Evolutionary conservation across 352 stramenopile species (phyloP), one percentile per base, ranked within the genome.

Genomic region (Globisporangium yorkense): DNA sequence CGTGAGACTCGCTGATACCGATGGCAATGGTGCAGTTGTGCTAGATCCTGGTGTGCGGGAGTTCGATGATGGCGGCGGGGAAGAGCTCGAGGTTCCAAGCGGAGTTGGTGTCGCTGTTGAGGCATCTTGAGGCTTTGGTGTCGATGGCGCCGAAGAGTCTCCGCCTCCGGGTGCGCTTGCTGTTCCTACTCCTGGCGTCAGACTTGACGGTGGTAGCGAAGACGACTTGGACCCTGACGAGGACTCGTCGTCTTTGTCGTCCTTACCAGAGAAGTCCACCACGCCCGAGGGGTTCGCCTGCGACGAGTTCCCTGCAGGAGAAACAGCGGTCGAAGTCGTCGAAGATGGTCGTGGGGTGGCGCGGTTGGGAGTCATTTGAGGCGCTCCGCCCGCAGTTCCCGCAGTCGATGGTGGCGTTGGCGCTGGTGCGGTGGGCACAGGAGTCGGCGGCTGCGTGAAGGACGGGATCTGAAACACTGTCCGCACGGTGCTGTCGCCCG

Each of bases 401-500:
- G 18, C 29, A 31, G 54, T 37, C 18, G 57, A n/a, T 2, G 43
- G n/a, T 20, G 51, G 57, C 7, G 57, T 56, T 21, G 50, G 40
- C 10, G 53, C n/a, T 10, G 53, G 53, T 10, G 53, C 16, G 15
- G 24, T 33, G 41, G 40, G 21, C 9, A 18, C 12, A 13, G 53
- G 57, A 15, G 49, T 50, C 15, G 57, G 51, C 0, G 43, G 10
- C 16, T 31, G 57, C 20, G 51, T 54, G 40, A 45, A 15, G 1
- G 50, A 44, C 10, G 51, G 37, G 31, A 63, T 7, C 5, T 27
- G 31, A 10, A 54, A 20, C 9, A 57, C 35, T 5, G 29, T 63
- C 35, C 51, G 49, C 13, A 57, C 29, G 10, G 57, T 51, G 27
- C 46, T 63, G 43, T 58, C 43, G 5, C 31, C 39, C 12, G 57